Percentiles rank a stretch among this genome's conserved stretches.
Evolutionary conservation across 257 asterid species (phyloP).

Genomic region (Salvia rosmarinus): DNA sequence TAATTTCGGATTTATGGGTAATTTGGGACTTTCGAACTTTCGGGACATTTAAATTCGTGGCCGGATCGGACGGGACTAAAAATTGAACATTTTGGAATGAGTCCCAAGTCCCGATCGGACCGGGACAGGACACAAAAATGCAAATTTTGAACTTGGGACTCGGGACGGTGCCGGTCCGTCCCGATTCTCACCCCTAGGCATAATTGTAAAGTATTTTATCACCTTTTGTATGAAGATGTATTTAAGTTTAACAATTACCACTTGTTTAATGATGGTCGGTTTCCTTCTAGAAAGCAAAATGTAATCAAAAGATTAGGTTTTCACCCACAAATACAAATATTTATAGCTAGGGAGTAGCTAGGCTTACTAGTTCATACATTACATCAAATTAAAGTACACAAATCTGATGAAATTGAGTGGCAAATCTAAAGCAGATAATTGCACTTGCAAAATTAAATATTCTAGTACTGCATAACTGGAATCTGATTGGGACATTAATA

Average conservation of each 20-base stretch:
- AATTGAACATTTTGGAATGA: too few species aligned
- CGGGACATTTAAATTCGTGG: too few species aligned
- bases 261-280: constrained; percentile 60
- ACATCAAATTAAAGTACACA: constrained; percentile 36
- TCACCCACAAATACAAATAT: constrained; percentile 43
- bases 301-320: constrained; percentile 45
- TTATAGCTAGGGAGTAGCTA: constrained; percentile 20
- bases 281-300: constrained; percentile 53
- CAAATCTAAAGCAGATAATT: constrained; percentile 61
- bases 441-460: constrained; percentile 35
- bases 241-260: constrained; percentile 25
- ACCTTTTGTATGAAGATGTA: constrained; percentile 19
- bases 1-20: too few species aligned
- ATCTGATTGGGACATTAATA: constrained; percentile 55
- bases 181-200: too few species aligned
- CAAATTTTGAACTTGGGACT: too few species aligned
- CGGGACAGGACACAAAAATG: too few species aligned
- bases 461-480: constrained; percentile 43
- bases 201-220: constrained; percentile 29
- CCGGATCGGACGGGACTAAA: too few species aligned
- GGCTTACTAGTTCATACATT: constrained; percentile 33
- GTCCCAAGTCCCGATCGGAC: too few species aligned
- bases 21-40: too few species aligned
- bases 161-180: too few species aligned
- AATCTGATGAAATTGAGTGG: constrained; percentile 50